Evolutionary conservation across 768 basidiomycete genomes (phyloP).

Genomic region (Hysterangium stoloniferum): DNA sequence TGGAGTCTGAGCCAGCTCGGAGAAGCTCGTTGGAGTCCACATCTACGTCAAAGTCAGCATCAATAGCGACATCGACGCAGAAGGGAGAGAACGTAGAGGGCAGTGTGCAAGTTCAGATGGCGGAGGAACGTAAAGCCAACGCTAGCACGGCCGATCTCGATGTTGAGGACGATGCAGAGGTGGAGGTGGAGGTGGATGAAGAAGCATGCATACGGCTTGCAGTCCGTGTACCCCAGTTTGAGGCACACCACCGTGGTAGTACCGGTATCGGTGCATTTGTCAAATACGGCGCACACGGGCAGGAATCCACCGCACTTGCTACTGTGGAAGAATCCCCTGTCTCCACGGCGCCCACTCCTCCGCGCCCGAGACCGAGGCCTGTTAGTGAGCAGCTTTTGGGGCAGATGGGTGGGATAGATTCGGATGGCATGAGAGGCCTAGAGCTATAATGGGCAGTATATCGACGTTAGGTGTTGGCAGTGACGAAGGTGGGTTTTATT

Average conservation of each 20-base stretch:
- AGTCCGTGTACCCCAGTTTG: background rate
- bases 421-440: slow-evolving; percentile 32
- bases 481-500: slow-evolving; percentile 40
- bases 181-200: background rate
- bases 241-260: background rate
- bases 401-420: background rate
- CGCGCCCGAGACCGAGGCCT: slow-evolving; percentile 44
- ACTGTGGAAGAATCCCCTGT: no score
- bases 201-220: slow-evolving; percentile 5
- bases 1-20: background rate
- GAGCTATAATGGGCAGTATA: background rate
- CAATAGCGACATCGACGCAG: background rate
- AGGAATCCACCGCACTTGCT: no score
- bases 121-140: no score
- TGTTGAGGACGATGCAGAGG: background rate
- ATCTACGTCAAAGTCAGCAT: background rate
- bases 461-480: background rate
- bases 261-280: background rate
- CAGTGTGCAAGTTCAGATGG: no score
- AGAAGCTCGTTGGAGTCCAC: background rate
- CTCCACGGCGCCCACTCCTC: no score
- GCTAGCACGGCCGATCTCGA: no score
- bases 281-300: no score
- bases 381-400: slow-evolving; percentile 57
- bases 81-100: background rate